Evolutionary conservation across 129 eudicot species (phyloP).

Genomic region (Flaveria robusta): DNA sequence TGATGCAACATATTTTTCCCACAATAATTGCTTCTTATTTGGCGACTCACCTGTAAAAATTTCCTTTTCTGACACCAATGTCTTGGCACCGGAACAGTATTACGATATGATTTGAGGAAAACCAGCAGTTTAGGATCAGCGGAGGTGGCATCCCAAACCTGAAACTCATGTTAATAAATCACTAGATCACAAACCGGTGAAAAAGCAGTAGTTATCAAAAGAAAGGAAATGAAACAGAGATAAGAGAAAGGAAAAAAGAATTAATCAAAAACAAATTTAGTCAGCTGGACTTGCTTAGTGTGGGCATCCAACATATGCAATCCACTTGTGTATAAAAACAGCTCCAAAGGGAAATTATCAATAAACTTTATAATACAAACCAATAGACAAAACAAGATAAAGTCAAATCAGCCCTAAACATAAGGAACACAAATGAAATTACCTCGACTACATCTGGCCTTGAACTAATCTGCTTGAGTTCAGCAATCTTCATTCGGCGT

Average conservation of each 20-base stretch:
- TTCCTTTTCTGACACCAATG: constrained; percentile 99
- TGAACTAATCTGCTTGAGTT: constrained; percentile 83
- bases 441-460: constrained; percentile 99
- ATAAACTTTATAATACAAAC: not conserved
- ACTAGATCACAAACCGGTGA: not conserved
- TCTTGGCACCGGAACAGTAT: constrained; percentile 96
- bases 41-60: constrained; percentile 77
- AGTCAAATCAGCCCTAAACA: not conserved
- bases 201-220: constrained; percentile 12
- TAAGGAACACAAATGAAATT: constrained; percentile 5
- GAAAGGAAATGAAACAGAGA: not conserved
- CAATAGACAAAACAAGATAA: not conserved
- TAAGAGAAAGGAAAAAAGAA: not conserved
- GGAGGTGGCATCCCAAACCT: constrained; percentile 99
- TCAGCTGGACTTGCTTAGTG: not conserved
- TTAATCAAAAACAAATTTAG: not conserved
- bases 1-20: constrained; percentile 12
- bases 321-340: not conserved
- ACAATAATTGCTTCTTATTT: not conserved
- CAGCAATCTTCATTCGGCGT: constrained; percentile 97
- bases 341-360: not conserved
- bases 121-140: constrained; percentile 94
- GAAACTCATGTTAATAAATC: constrained; percentile 22
- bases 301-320: constrained; percentile 3
- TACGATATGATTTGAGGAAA: constrained; percentile 83